Percentiles rank a stretch among this genome's conserved stretches.
Evolutionary conservation across 2,329 filamentous ascomycete genomes (phyloP).

Genomic region (Lachnellula arida): DNA sequence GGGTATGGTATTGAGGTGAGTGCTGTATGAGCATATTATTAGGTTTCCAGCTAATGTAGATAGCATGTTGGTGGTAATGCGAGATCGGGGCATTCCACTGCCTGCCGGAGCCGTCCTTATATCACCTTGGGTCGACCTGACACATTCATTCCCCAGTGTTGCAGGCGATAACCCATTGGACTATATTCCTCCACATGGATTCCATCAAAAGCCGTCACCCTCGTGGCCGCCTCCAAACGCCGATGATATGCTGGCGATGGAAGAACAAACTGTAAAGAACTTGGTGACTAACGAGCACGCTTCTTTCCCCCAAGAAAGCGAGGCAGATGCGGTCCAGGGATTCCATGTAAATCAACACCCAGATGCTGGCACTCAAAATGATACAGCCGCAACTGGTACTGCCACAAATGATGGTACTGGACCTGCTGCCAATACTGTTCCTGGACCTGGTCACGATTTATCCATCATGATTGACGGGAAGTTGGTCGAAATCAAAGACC

Average conservation of each 20-base stretch:
- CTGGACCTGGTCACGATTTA: conserved; percentile 40
- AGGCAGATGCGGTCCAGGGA: conserved; percentile 36
- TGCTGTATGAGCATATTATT: conserved; percentile 1
- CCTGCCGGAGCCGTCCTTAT: conserved; percentile 88
- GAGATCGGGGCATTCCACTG: conserved; percentile 77
- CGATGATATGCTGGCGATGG: conserved; percentile 57
- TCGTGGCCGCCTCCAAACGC: conserved; percentile 91
- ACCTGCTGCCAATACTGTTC: conserved; percentile 28
- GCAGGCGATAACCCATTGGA: conserved; percentile 67
- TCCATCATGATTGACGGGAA: conserved; percentile 68
- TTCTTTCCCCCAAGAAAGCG: conserved; percentile 24
- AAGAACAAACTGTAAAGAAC: conserved; percentile 44
- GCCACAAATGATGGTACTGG: conserved; percentile 25
- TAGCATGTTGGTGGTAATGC: conserved; percentile 68
- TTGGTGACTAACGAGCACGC: conserved; percentile 41
- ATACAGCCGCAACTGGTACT: conserved; percentile 31
- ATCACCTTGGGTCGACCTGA: conserved; percentile 93
- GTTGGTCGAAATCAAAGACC: conserved; percentile 72
- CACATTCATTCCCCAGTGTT: conserved; percentile 93
- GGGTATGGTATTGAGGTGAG: conserved; percentile 71
- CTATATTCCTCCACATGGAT: conserved; percentile 84
- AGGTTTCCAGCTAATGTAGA: not conserved
- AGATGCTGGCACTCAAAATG: conserved; percentile 25
- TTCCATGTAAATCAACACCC: conserved; percentile 30
- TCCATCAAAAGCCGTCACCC: conserved; percentile 81